phyloP scores from a whole-genome alignment of 768 basidiomycete genomes.

The Rhodocollybia butyracea region DNA sequence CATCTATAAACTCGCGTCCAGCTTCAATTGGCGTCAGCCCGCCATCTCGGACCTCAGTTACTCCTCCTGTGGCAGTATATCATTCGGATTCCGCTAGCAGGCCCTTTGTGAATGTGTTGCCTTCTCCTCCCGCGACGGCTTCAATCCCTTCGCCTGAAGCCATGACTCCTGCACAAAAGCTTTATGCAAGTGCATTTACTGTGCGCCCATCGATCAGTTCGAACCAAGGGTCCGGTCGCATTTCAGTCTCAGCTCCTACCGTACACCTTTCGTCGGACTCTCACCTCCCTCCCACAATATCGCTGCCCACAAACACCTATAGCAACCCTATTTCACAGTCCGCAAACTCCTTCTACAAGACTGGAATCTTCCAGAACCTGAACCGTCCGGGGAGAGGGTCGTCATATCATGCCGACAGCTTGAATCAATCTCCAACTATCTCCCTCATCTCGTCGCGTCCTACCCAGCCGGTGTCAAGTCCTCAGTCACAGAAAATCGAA shows the following conservation, averaged over 20 bases:
- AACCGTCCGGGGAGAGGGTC: neutral
- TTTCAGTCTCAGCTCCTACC: constrained; percentile 2
- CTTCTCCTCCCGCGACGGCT: neutral
- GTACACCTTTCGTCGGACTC: neutral
- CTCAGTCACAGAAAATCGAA: neutral
- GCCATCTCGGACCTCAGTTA: no score
- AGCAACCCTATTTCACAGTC: no score
- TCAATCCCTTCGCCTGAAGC: constrained; percentile 7
- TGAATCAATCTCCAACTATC: neutral
- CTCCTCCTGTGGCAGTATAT: no score
- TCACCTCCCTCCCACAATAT: neutral
- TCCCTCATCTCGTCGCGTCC: neutral
- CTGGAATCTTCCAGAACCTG: neutral
- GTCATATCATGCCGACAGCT: neutral
- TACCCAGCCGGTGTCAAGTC: neutral
- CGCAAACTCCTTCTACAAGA: constrained; percentile 14
- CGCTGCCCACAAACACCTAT: neutral
- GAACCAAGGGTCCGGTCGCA: neutral
- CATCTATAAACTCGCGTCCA: no score
- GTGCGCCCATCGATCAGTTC: constrained; percentile 10
- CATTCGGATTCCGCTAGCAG: neutral
- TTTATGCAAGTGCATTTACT: constrained; percentile 39
- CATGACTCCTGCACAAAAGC: constrained; percentile 35
- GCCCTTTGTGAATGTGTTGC: neutral
- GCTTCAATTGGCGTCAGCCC: neutral